A percentile compares a stretch with the other conserved stretches of the same genome.
phyloP scores from a whole-genome alignment of 331 rosid genomes.

The Acacia pycnantha region DNA sequence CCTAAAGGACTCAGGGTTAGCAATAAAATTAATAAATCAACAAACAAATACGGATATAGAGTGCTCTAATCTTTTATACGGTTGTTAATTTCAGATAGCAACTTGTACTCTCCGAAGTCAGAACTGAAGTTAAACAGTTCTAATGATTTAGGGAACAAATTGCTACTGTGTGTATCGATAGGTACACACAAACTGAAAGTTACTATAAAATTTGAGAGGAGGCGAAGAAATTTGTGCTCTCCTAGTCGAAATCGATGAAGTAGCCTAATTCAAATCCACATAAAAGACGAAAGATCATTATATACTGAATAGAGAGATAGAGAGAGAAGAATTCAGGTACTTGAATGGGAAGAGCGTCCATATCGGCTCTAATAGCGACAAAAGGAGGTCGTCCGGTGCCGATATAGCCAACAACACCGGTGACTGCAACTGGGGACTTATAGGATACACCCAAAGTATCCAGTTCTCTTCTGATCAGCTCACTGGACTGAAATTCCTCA shows the following conservation, averaged over 20 bases:
- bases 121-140: neutral
- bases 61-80: neutral
- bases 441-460: constrained; percentile 58
- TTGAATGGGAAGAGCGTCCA: constrained; percentile 87
- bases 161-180: neutral
- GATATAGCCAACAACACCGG: constrained; percentile 74
- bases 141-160: neutral
- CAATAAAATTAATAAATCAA: neutral
- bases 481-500: constrained; percentile 76
- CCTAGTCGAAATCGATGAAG: neutral
- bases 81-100: neutral
- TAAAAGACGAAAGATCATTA: neutral
- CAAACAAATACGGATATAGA: neutral
- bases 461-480: constrained; percentile 64
- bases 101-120: neutral
- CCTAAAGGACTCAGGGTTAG: constrained; percentile 37
- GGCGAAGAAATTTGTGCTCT: neutral
- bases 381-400: constrained; percentile 77
- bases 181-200: neutral
- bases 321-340: constrained; percentile 26
- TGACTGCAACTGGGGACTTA: constrained; percentile 62
- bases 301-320: neutral
- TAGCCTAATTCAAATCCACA: neutral
- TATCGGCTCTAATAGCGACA: constrained; percentile 86
- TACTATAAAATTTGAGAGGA: neutral